Base-by-base conservation (phyloP, 257 asterid genomes). In the Penstemon barbatus region DNA sequence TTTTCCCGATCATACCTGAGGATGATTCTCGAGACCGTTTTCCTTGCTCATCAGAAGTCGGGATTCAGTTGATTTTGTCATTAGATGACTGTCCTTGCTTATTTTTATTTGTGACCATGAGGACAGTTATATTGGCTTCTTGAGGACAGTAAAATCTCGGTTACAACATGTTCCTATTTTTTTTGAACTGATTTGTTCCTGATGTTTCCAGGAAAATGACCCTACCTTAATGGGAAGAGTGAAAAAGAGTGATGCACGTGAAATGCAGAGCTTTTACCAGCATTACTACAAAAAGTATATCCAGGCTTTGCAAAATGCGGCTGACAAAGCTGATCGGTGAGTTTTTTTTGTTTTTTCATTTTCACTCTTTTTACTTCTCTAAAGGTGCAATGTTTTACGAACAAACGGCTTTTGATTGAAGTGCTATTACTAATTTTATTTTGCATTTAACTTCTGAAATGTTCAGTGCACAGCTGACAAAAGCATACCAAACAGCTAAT, bases 181-280 rank as follows among this genome's bases (percentile, higher is more conserved):
- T 44, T 53, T 48, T 19, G 57, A 58, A 64, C 42, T 62, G 25
- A 37, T 43, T 63, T 6, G 48, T 61, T 55, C 52, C 67, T 65
- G 60, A 1, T 78, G 70, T 63, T 69, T 79, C 69, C 89, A 94
- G 99, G 99, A 94, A 81, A 94, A 94, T 76, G 99, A 94, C 75
- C 97, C 99, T 60, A 94, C 99, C 64, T 78, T 94, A 75, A 83
- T 83, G 84, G 96, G 97, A 80, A 94, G 97, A 81, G 97, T 90
- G 33, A 94, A 94, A 81, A 94, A 94, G 86, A 94, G 99, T 68
- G 99, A 94, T 71, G 99, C 97, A 18, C 96, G 97, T 44, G 99
- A 94, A 86, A 91, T 94, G 99, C 97, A 94, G 88, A 89, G 99
- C 89, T 94, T 94, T 82, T 94, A 94, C 79, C 97, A 94, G 78